A percentile compares a stretch with the other conserved stretches of the same genome.
Evolutionary conservation across 2,329 filamentous ascomycete species (phyloP).

Genomic region (Microdochium paspali): DNA sequence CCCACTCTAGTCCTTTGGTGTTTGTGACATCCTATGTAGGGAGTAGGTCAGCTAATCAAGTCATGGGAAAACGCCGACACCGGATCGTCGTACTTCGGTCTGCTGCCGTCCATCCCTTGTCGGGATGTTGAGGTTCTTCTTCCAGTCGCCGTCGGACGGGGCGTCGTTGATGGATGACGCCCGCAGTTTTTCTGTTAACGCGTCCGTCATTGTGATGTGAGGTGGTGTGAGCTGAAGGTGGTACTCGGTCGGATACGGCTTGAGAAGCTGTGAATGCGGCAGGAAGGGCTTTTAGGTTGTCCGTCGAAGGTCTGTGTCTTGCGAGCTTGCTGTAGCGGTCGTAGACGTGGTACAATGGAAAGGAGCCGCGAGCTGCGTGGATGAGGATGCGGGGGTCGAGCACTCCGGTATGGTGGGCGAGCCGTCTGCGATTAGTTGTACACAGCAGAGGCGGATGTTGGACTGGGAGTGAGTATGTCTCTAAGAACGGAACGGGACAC

Average conservation of each 20-base stretch:
- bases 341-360: no score
- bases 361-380: no score
- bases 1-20: constrained; percentile 95
- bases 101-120: constrained; percentile 68
- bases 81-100: constrained; percentile 55
- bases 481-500: no score
- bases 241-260: constrained; percentile 32
- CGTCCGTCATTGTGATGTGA: constrained; percentile 18
- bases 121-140: constrained; percentile 62
- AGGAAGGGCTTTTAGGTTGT: no score
- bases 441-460: no score
- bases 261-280: no score
- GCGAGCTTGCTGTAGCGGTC: no score
- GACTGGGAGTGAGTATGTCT: no score
- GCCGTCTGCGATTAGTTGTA: no score
- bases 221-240: constrained; percentile 7
- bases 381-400: no score
- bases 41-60: constrained; percentile 3
- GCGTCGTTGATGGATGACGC: constrained; percentile 35
- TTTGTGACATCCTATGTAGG: constrained; percentile 80
- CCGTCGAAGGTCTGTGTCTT: no score
- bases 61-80: neutral
- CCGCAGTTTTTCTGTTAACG: constrained; percentile 19
- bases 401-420: no score
- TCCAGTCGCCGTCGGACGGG: constrained; percentile 60